phyloP scores from a whole-genome alignment of 495 filamentous ascomycete species.

The Neurospora discreta region DNA sequence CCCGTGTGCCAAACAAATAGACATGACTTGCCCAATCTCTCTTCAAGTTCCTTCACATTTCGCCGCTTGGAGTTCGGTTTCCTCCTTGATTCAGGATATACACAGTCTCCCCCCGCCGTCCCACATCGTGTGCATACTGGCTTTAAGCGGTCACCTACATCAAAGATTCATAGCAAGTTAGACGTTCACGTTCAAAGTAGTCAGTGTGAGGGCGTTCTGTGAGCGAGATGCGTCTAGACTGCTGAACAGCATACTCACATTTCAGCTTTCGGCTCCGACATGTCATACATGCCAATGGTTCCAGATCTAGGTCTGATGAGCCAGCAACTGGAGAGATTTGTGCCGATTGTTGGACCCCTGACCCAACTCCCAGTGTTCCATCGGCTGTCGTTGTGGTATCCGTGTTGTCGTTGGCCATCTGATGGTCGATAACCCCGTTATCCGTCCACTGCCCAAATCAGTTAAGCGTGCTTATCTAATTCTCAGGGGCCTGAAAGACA shows the following conservation, averaged over 20 bases:
- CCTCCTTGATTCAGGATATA: slow-evolving; percentile 73
- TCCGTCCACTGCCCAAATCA: not conserved
- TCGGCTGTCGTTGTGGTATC: not conserved
- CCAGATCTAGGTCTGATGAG: not conserved
- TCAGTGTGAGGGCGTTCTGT: not conserved
- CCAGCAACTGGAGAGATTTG: not conserved
- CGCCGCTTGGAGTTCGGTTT: slow-evolving; percentile 83
- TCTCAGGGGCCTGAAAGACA: not conserved
- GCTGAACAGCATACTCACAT: slow-evolving; percentile 27
- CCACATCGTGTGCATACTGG: slow-evolving; percentile 68
- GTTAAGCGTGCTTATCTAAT: not conserved
- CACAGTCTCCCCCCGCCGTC: slow-evolving; percentile 57
- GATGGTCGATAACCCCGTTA: not conserved
- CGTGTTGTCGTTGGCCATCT: not conserved
- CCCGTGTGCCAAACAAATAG: not conserved
- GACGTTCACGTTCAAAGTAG: not conserved
- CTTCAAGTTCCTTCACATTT: slow-evolving; percentile 79
- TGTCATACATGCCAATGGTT: slow-evolving; percentile 42
- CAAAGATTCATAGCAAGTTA: slow-evolving; percentile 3
- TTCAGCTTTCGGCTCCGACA: slow-evolving; percentile 53
- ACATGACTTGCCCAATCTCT: slow-evolving; percentile 51
- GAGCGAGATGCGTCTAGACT: not conserved
- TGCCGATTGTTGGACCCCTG: not conserved
- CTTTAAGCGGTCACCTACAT: slow-evolving; percentile 41
- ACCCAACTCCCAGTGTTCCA: not conserved